A percentile compares a stretch with the other conserved stretches of the same genome.
Evolutionary conservation across 345 rosid species (phyloP).

Genomic region (Linum trigynum): DNA sequence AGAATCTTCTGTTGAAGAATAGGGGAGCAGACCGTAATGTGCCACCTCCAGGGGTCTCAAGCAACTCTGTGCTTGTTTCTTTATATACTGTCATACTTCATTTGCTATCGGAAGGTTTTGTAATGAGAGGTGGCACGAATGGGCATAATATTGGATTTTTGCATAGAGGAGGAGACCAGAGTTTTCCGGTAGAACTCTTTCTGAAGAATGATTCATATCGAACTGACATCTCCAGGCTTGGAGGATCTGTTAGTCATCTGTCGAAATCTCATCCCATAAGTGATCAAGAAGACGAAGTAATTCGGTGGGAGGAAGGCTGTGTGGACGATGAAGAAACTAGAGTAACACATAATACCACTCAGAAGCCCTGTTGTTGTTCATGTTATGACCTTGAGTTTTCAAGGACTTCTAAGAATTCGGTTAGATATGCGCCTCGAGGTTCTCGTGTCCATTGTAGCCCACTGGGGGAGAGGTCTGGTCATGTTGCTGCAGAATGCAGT

Average conservation of each 20-base stretch:
- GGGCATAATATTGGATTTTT: conserved; percentile 58
- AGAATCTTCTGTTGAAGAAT: conserved; percentile 74
- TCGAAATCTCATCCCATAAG: conserved; percentile 55
- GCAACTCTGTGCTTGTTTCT: conserved; percentile 82
- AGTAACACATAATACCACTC: conserved; percentile 63
- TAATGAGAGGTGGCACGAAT: conserved; percentile 35
- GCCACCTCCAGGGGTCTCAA: conserved; percentile 75
- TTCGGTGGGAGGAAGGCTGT: conserved; percentile 96
- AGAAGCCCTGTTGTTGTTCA: conserved; percentile 93
- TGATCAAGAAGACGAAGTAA: conserved; percentile 60
- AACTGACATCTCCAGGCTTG: conserved; percentile 83
- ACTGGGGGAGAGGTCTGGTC: conserved; percentile 74
- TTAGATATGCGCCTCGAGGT: conserved; percentile 42
- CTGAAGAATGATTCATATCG: conserved; percentile 70
- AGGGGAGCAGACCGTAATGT: conserved; percentile 76
- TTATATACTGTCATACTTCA: conserved; percentile 76
- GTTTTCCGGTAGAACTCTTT: conserved; percentile 73
- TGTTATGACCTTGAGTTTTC: conserved; percentile 56
- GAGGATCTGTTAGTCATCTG: conserved; percentile 80
- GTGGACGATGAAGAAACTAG: conserved; percentile 71
- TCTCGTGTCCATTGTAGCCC: conserved; percentile 54
- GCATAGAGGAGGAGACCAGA: conserved; percentile 88
- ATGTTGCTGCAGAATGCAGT: conserved; percentile 77
- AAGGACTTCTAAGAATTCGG: conserved; percentile 54
- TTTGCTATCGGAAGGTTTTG: conserved; percentile 85